Evolutionary conservation across 139 green algal species (phyloP), one percentile per base, ranked within the genome.

Genomic region (Ulvella scutata): DNA sequence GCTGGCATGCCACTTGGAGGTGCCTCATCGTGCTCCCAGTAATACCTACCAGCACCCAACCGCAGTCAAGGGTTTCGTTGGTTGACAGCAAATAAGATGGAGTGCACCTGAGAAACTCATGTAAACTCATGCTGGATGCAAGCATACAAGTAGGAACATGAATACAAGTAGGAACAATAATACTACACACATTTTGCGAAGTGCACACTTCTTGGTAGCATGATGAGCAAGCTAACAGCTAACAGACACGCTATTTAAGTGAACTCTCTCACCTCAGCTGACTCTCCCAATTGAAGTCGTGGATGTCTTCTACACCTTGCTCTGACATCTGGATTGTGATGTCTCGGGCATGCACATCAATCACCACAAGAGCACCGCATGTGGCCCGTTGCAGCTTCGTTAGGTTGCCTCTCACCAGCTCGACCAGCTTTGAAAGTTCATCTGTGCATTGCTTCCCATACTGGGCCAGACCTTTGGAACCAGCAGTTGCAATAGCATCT

Each of bases 261-360:
- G 2, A 38, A 4, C 21, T 20, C 6, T 26, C 26, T 21, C 23
- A 40, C 73, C 74, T 44, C 51, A 88, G 75, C 81, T 88, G 83
- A 40, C 76, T 82, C 73, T 87, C 83, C 85, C 88, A 93, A 77
- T 91, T 90, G 76, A 93, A 93, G 82, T 93, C 88, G 4, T 79
- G 79, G 36, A 87, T 62, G 37, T 86, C 79, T 33, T 85, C 78
- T 28, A 94, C 89, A 13, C 86, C 82, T 6, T 88, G 79, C 40
- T 78, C 78, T 28, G 82, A 82, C 87, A 93, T 92, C 51, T 75
- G 33, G 0, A 61, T 72, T 4, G 80, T 80, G 59, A 90, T 83
- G 62, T 88, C 83, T 43, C 86, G 78, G 4, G 86, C 84, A 76
- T 91, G 86, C 80, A 91, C 86, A 74, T 91, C 86, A 39, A 91